phyloP scores from a whole-genome alignment of 257 asterid species.

The Forsythia suspensa region DNA sequence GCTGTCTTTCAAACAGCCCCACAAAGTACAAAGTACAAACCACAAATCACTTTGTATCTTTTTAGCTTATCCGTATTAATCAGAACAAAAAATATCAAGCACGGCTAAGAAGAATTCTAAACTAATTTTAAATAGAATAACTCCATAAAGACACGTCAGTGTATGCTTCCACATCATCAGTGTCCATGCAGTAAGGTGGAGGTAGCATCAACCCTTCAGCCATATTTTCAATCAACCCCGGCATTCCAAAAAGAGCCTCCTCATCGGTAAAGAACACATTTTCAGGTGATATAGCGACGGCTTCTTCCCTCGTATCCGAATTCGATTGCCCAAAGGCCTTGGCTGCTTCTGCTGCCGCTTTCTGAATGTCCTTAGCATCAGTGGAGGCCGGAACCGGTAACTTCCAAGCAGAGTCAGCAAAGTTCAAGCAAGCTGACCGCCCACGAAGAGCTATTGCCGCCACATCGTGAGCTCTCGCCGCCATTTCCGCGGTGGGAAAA shows the following conservation, averaged over 20 bases:
- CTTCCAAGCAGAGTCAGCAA: conserved; percentile 66
- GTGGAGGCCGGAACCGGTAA: conserved; percentile 55
- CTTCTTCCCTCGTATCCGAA: conserved; percentile 6
- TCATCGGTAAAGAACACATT: conserved; percentile 44
- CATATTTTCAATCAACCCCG: conserved; percentile 41
- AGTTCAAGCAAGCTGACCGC: conserved; percentile 64
- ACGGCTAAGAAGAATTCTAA: background rate
- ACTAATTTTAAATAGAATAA: conserved; percentile 27
- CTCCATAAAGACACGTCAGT: conserved; percentile 53
- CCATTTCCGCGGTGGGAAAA: conserved; percentile 64
- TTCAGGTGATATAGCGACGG: background rate
- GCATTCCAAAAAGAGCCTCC: conserved; percentile 53
- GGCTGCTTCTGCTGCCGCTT: conserved; percentile 59
- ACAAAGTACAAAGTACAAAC: no score
- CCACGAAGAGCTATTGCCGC: conserved; percentile 65
- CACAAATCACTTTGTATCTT: background rate
- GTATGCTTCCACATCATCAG: conserved; percentile 28
- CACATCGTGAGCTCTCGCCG: conserved; percentile 73
- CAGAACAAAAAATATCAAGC: background rate
- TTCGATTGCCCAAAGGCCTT: conserved; percentile 44
- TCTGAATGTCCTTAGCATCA: conserved; percentile 54
- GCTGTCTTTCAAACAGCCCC: no score
- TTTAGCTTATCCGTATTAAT: background rate
- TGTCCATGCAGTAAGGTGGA: conserved; percentile 35
- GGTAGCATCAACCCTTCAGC: conserved; percentile 66